A percentile compares a stretch with the other conserved stretches of the same genome.
Conservation (phyloP, 306 rosid species). For the Trifolium pratense region DNA sequence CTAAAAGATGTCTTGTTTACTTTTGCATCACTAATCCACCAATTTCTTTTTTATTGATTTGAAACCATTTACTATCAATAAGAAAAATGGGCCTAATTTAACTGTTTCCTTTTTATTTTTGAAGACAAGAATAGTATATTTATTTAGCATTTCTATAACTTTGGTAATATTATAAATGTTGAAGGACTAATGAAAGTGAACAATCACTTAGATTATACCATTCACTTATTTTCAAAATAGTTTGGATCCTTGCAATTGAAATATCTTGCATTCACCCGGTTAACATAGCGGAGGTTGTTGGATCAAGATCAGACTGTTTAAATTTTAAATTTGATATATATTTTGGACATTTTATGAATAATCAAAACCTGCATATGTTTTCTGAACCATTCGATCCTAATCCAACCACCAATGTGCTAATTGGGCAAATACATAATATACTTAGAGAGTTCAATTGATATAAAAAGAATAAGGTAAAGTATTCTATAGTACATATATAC, state of each 20-base stretch:
- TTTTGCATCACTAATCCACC: conserved; percentile 60
- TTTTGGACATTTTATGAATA: too few species aligned
- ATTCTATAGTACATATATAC: conserved; percentile 11
- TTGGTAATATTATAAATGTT: background rate
- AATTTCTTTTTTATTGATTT: conserved; percentile 47
- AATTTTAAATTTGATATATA: too few species aligned
- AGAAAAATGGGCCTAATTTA: conserved; percentile 38
- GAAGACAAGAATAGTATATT: conserved; percentile 27
- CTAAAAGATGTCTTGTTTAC: conserved; percentile 53
- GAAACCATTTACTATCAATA: conserved; percentile 49
- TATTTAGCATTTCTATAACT: background rate
- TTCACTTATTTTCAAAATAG: background rate
- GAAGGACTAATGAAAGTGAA: background rate
- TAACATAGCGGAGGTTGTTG: background rate
- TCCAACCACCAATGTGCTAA: background rate
- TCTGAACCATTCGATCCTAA: background rate
- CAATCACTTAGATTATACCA: background rate
- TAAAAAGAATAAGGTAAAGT: conserved; percentile 32
- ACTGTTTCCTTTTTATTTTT: conserved; percentile 33
- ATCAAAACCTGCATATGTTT: too few species aligned
- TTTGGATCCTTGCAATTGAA: background rate
- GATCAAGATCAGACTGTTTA: too few species aligned
- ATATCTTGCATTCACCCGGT: too few species aligned
- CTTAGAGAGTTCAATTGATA: conserved; percentile 7
- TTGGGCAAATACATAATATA: background rate